phyloP scores from a whole-genome alignment of 148 eudicot species.

The Linanthus parryae region DNA sequence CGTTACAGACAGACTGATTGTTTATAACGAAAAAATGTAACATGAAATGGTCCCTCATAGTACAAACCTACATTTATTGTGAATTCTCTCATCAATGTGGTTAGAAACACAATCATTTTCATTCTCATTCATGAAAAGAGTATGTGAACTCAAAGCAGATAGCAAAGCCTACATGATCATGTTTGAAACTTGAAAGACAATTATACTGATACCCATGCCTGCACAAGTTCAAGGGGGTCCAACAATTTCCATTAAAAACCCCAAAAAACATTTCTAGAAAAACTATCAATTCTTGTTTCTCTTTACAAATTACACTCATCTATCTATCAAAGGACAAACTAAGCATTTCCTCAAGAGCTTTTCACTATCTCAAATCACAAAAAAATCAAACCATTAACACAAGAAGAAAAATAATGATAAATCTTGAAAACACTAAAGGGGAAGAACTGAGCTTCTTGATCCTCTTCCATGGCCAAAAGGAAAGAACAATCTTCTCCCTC shows the following conservation, averaged over 20 bases:
- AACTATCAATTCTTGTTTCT: background rate
- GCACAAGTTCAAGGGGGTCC: background rate
- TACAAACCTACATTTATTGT: background rate
- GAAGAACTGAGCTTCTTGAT: constrained; percentile 52
- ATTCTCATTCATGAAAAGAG: constrained; percentile 14
- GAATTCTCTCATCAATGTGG: background rate
- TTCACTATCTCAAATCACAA: background rate
- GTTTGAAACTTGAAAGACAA: constrained; percentile 7
- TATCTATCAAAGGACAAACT: no score
- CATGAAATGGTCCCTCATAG: background rate
- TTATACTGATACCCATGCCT: constrained; percentile 20
- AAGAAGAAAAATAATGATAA: background rate
- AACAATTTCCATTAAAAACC: background rate
- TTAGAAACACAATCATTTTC: constrained; percentile 17
- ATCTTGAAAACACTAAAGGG: constrained; percentile 6
- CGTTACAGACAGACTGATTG: no score
- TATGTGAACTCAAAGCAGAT: background rate
- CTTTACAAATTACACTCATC: no score
- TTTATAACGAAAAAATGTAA: background rate
- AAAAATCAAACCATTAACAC: background rate
- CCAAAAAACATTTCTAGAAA: background rate
- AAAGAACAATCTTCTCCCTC: constrained; percentile 52
- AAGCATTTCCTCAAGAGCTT: background rate
- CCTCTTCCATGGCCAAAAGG: constrained; percentile 59
- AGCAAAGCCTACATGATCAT: background rate